A percentile compares a stretch with the other conserved stretches of the same genome.
These are phyloP conservation scores for Dicorynia guianensis DNA, from an alignment of 306 rosid species.

Conservation along the genomic window DNA sequence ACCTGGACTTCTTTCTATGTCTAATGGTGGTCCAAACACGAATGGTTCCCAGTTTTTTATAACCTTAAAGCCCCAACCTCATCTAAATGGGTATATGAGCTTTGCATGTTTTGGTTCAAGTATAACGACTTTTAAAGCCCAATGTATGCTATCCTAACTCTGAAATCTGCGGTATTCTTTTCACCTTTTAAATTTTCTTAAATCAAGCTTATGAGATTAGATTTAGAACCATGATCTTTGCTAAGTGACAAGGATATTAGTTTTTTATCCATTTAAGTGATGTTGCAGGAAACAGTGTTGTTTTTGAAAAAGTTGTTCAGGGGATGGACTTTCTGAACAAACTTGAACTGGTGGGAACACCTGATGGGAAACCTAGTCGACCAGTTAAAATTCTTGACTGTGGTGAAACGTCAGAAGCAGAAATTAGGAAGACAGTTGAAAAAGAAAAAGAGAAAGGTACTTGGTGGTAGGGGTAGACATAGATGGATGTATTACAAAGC, in stretches of 20 bases:
- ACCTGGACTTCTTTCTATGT: constrained; percentile 94
- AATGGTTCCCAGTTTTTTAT: constrained; percentile 98
- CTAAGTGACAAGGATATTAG: constrained; percentile 4
- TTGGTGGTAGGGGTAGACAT: constrained; percentile 7
- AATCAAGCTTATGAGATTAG: constrained; percentile 4
- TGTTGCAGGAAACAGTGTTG: constrained; percentile 90
- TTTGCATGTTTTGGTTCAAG: constrained; percentile 30
- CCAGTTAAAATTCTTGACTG: constrained; percentile 81
- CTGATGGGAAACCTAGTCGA: constrained; percentile 78
- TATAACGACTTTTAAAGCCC: constrained; percentile 15
- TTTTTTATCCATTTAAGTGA: constrained; percentile 14
- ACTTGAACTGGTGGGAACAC: constrained; percentile 80
- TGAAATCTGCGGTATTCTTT: constrained; percentile 7
- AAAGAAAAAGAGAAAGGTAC: constrained; percentile 74
- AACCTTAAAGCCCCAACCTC: constrained; percentile 83
- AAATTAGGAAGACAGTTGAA: constrained; percentile 49
- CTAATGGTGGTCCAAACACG: constrained; percentile 93
- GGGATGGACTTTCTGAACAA: constrained; percentile 81
- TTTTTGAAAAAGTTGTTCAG: constrained; percentile 83
- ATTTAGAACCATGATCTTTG: constrained; percentile 4
- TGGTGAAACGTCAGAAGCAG: constrained; percentile 71
- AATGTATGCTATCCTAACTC: constrained; percentile 3
- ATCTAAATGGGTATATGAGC: constrained; percentile 82
- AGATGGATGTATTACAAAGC: constrained; percentile 24
- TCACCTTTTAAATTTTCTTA: constrained; percentile 14